These are phyloP conservation scores for Corrigiola litoralis DNA, from an alignment of 179 eudicot species.

Conservation along the genomic window DNA sequence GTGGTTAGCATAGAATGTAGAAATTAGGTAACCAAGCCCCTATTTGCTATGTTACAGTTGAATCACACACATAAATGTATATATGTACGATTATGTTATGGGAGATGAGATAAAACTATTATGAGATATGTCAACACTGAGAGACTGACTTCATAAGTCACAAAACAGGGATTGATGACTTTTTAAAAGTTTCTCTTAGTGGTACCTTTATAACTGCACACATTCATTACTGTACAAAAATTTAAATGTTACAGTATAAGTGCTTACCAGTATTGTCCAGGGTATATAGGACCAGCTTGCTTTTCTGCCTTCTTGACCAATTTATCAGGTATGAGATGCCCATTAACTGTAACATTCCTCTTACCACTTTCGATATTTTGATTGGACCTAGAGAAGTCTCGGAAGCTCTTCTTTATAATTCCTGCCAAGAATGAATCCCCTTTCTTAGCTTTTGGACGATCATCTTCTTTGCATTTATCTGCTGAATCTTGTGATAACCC, in stretches of 20 bases:
- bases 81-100: too few species aligned
- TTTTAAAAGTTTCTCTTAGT: too few species aligned
- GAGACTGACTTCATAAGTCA: too few species aligned
- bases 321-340: slow-evolving; percentile 66
- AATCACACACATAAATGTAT: too few species aligned
- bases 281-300: slow-evolving; percentile 68
- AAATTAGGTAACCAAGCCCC: too few species aligned
- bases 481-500: slow-evolving; percentile 51
- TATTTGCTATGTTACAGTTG: too few species aligned
- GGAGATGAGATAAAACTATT: too few species aligned
- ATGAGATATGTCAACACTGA: too few species aligned
- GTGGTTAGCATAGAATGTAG: too few species aligned
- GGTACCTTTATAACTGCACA: too few species aligned
- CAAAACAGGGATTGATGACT: too few species aligned
- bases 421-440: slow-evolving; percentile 68
- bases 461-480: slow-evolving; percentile 47
- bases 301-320: slow-evolving; percentile 83
- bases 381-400: slow-evolving; percentile 43
- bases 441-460: slow-evolving; percentile 44
- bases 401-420: slow-evolving; percentile 63
- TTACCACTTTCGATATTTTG: slow-evolving; percentile 38
- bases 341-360: slow-evolving; percentile 65
- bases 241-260: slow-evolving; percentile 2
- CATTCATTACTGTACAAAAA: not conserved
- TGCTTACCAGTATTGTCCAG: slow-evolving; percentile 85